phyloP scores from a whole-genome alignment of 192 early-diverging fungal genomes.

The Backusella westeae region DNA sequence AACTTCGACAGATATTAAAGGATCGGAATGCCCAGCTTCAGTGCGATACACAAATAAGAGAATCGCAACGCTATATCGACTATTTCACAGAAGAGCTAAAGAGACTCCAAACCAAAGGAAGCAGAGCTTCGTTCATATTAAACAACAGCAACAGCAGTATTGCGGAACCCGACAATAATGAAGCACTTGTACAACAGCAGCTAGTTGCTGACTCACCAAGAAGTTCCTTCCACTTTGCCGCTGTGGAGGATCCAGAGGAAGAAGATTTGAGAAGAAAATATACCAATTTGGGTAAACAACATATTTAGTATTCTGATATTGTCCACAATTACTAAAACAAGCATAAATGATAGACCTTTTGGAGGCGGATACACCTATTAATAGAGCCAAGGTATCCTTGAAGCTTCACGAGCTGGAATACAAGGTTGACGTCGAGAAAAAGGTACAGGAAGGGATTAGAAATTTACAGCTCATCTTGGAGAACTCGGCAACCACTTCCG shows the following conservation, averaged over 20 bases:
- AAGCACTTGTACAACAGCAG: background rate
- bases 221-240: background rate
- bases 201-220: background rate
- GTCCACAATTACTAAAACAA: background rate
- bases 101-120: constrained; percentile 41
- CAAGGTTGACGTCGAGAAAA: constrained; percentile 92
- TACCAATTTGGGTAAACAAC: constrained; percentile 13
- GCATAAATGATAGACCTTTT: constrained; percentile 46
- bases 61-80: constrained; percentile 65
- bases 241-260: background rate
- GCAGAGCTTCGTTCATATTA: background rate
- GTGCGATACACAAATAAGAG: constrained; percentile 71
- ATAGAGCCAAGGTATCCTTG: constrained; percentile 64
- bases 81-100: constrained; percentile 67
- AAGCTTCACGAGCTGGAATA: constrained; percentile 86
- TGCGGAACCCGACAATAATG: background rate
- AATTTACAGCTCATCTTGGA: constrained; percentile 18
- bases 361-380: constrained; percentile 66
- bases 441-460: constrained; percentile 78
- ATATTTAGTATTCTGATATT: background rate
- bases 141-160: background rate
- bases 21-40: constrained; percentile 68
- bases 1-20: constrained; percentile 55
- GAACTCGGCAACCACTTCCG: constrained; percentile 33
- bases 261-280: background rate